Evolutionary conservation across 495 filamentous ascomycete genomes (phyloP).

Genomic region (Pseudoneurospora amorphoporcata): DNA sequence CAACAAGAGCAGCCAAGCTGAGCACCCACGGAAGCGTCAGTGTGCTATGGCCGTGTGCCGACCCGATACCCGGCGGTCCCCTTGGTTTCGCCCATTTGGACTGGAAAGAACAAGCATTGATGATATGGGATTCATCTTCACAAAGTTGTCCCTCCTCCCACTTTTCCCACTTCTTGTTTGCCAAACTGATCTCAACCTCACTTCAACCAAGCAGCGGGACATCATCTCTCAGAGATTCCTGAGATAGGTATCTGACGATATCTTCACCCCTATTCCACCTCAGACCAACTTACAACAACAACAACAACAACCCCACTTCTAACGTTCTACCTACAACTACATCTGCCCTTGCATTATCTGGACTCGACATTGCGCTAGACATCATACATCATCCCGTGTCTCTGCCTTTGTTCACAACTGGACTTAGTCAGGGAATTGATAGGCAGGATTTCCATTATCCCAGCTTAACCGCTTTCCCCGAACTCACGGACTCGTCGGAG

Average conservation of each 20-base stretch:
- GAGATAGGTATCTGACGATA: background rate
- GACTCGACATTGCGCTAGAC: background rate
- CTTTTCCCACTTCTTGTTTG: background rate
- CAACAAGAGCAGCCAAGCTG: background rate
- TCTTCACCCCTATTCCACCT: background rate
- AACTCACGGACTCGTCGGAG: background rate
- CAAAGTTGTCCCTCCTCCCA: background rate
- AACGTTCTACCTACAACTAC: background rate
- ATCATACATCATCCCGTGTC: background rate
- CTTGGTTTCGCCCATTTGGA: background rate
- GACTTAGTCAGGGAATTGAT: background rate
- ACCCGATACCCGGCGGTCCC: background rate
- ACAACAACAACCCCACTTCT: background rate
- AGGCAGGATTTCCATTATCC: background rate
- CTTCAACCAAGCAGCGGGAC: background rate
- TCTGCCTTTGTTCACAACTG: background rate
- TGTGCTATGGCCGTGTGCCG: background rate
- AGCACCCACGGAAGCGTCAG: background rate
- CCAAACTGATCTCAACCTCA: background rate
- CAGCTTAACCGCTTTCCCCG: background rate
- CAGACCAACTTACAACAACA: background rate
- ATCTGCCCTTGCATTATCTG: background rate
- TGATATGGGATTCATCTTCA: background rate
- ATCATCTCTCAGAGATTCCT: background rate
- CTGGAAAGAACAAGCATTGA: background rate